Base-by-base conservation (phyloP, 305 asterid genomes). In the Fraxinus angustifolia region DNA sequence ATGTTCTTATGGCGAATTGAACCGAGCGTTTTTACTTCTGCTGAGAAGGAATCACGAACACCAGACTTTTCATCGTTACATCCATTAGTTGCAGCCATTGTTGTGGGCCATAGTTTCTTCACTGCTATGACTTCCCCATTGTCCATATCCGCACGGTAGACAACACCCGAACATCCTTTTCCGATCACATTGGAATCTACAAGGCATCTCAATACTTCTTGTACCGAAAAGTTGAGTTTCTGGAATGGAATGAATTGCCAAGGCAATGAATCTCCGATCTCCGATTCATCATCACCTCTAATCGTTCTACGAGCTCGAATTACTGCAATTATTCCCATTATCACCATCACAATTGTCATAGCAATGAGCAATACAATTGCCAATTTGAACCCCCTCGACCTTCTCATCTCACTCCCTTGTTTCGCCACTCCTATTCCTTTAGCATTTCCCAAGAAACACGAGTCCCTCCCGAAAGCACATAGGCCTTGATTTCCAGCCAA, bases 91-190 rank as follows among this genome's bases (percentile, higher is more conserved):
- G 80, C 73, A 35, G 78, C 85, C 17, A 80, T 65, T 6, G 92
- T 80, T 2, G 90, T 76, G 0, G 96, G 91, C 97, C 95, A 92
- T 3, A 94, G 92, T 81, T 94, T 94, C 86, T 94, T 94, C 72
- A 91, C 97, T 4, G 97, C 97, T 33, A 94, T 93, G 33, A 88
- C 90, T 68, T 91, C 93, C 0, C 95, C 94, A 14, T 90, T 89
- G 78, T 85, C 90, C n/a, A 90, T 85, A 34, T 91, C 90, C 0
- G 92, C 98, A 0, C 95, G 90, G 67, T 94, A 94, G 8, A 93
- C 98, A 16, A 92, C 80, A 1, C 98, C 98, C 0, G 98, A 94
- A 84, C 98, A 93, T 16, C 98, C 98, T 80, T 92, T 94, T n/a
- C 98, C 98, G 0, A 94, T 93, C 0, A 88, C 91, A 26, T 94